Evolutionary conservation across 768 basidiomycete species (phyloP).

Genomic region (Leccinum sublutescens): DNA sequence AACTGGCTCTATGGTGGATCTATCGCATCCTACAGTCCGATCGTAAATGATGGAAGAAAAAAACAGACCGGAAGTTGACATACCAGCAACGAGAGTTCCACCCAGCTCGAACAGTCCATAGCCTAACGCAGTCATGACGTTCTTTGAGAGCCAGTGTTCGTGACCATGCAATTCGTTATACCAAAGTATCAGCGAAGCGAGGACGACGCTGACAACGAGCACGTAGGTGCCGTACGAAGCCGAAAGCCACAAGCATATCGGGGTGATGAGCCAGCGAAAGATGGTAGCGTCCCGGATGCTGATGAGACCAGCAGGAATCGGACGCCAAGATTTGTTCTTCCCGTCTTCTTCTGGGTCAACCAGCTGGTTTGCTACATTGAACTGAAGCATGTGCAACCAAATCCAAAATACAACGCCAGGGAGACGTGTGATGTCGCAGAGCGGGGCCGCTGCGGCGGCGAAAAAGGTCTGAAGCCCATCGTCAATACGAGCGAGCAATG

Average conservation of each 20-base stretch:
- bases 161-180: conserved; percentile 39
- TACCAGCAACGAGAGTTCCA: conserved; percentile 37
- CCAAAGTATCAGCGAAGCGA: conserved; percentile 28
- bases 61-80: conserved; percentile 1
- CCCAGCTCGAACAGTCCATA: conserved; percentile 39
- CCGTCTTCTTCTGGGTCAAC: conserved; percentile 42
- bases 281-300: conserved; percentile 34
- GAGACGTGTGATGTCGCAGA: conserved; percentile 19
- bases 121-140: conserved; percentile 36
- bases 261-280: conserved; percentile 37
- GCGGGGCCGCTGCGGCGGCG: conserved; percentile 33
- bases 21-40: conserved; percentile 22
- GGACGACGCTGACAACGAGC: conserved; percentile 33
- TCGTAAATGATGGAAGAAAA: conserved; percentile 3
- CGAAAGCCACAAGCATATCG: conserved; percentile 37
- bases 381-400: conserved; percentile 46
- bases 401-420: conserved; percentile 41
- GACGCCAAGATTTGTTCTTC: conserved; percentile 44
- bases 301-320: conserved; percentile 45
- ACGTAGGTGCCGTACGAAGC: conserved; percentile 33
- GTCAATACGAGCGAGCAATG: not conserved
- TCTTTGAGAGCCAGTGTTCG: conserved; percentile 34
- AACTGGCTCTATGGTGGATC: conserved; percentile 23
- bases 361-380: conserved; percentile 44
- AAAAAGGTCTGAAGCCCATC: conserved; percentile 32